phyloP scores from a whole-genome alignment of 306 rosid genomes.

The Biancaea sappan region DNA sequence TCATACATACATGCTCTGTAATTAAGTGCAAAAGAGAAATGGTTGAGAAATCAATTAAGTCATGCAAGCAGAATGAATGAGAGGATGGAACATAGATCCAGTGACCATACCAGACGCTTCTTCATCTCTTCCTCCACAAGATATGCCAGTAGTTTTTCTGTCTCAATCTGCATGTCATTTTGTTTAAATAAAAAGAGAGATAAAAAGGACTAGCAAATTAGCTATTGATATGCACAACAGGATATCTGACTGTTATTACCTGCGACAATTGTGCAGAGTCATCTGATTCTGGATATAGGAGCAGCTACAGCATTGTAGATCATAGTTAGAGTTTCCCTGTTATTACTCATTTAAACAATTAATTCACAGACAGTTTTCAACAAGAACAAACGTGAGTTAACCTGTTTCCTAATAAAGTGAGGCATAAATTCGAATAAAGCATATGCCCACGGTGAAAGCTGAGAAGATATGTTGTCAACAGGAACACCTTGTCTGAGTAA shows the following conservation, averaged over 20 bases:
- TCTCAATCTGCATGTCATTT: slow-evolving; percentile 74
- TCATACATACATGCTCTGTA: not conserved
- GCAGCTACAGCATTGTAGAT: slow-evolving; percentile 61
- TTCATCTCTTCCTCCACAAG: slow-evolving; percentile 93
- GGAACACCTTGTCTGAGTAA: slow-evolving; percentile 78
- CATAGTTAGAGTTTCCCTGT: slow-evolving; percentile 8
- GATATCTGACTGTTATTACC: slow-evolving; percentile 51
- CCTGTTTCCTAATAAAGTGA: slow-evolving; percentile 91
- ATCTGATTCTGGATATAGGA: slow-evolving; percentile 95
- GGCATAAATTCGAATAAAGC: slow-evolving; percentile 96
- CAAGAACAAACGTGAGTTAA: slow-evolving; percentile 21
- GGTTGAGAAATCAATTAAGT: not conserved
- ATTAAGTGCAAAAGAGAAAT: not conserved
- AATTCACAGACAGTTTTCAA: not conserved
- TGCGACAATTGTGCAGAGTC: slow-evolving; percentile 98
- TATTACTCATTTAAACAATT: not conserved
- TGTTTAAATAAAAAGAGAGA: slow-evolving; percentile 10
- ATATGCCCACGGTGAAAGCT: slow-evolving; percentile 98
- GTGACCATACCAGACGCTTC: slow-evolving; percentile 70
- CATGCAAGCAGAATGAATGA: not conserved
- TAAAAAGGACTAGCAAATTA: slow-evolving; percentile 22
- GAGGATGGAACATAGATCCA: slow-evolving; percentile 11
- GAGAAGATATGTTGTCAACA: slow-evolving; percentile 67
- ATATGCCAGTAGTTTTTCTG: slow-evolving; percentile 94
- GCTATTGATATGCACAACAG: slow-evolving; percentile 8